Percentiles rank a stretch among this genome's conserved stretches.
Evolutionary conservation across 495 filamentous ascomycete genomes (phyloP).

Genomic region (Penicillium dipodomyicola): DNA sequence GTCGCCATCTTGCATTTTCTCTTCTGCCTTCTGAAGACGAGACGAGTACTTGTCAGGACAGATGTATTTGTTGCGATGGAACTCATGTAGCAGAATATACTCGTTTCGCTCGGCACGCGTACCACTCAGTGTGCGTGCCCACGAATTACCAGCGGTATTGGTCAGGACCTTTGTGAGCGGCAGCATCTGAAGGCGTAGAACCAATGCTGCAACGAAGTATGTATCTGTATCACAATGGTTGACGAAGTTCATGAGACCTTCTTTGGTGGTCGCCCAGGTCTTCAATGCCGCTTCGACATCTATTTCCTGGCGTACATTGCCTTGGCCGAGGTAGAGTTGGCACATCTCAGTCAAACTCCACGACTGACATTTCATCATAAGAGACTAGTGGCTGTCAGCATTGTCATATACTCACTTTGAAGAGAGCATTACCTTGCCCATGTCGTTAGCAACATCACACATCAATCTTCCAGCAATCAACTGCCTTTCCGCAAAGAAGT

Average conservation of each 20-base stretch:
- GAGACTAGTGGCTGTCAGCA: conserved; percentile 55
- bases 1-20: conserved; percentile 61
- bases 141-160: conserved; percentile 96
- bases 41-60: conserved; percentile 87
- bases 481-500: conserved; percentile 89
- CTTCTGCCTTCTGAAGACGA: conserved; percentile 65
- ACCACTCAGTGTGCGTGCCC: conserved; percentile 92
- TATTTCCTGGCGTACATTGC: conserved; percentile 69
- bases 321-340: conserved; percentile 73
- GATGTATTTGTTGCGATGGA: conserved; percentile 93
- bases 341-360: conserved; percentile 99
- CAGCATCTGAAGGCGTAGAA: conserved; percentile 83
- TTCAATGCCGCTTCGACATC: conserved; percentile 86
- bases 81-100: conserved; percentile 97
- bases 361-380: conserved; percentile 95
- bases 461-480: conserved; percentile 84
- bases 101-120: conserved; percentile 97
- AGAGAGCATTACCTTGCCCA: conserved; percentile 67
- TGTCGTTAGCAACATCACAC: conserved; percentile 93
- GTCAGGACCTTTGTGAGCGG: conserved; percentile 93
- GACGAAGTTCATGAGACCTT: conserved; percentile 89
- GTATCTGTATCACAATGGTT: conserved; percentile 92
- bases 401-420: neutral
- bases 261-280: conserved; percentile 78
- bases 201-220: conserved; percentile 89